Evolutionary conservation across 768 basidiomycete genomes (phyloP).

Genomic region (Mycena belliarum): DNA sequence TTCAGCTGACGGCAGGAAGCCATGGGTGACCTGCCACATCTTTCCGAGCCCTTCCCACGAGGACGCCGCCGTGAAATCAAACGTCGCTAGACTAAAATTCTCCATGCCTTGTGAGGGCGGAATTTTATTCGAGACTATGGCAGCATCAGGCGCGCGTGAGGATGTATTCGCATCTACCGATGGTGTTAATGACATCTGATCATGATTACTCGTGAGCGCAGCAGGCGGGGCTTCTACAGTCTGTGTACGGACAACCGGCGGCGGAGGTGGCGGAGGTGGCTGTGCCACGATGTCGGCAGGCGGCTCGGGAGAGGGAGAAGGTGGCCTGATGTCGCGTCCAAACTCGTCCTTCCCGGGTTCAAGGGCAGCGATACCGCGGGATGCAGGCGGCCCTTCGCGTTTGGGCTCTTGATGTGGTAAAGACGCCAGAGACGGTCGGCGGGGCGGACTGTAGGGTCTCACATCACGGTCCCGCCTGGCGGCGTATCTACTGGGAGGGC

Average conservation of each 20-base stretch:
- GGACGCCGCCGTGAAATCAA: conserved; percentile 70
- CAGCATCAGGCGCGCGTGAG: conserved; percentile 47
- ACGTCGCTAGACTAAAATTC: conserved; percentile 66
- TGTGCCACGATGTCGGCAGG: conserved; percentile 20
- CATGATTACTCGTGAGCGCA: conserved; percentile 40
- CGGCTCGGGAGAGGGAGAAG: conserved; percentile 42
- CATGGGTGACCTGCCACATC: conserved; percentile 73
- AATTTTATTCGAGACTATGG: conserved; percentile 35
- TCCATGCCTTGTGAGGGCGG: conserved; percentile 51
- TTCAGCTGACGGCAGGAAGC: conserved; percentile 68
- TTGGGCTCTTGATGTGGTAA: conserved; percentile 23
- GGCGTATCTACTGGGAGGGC: conserved; percentile 63
- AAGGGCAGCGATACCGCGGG: conserved; percentile 24
- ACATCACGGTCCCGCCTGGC: conserved; percentile 44
- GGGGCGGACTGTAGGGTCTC: conserved; percentile 63
- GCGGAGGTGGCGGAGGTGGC: conserved; percentile 20
- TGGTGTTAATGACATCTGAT: conserved; percentile 42
- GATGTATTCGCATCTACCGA: conserved; percentile 63
- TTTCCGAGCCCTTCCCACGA: conserved; percentile 83
- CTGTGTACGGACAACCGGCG: conserved; percentile 29
- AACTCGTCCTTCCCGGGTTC: conserved; percentile 77
- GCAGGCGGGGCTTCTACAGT: conserved; percentile 44
- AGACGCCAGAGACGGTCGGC: conserved; percentile 40
- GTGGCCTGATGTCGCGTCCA: conserved; percentile 74
- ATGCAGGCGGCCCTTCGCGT: conserved; percentile 21